Evolutionary conservation across 2,329 filamentous ascomycete species (phyloP).

Genomic region (Fusarium mangiferae): DNA sequence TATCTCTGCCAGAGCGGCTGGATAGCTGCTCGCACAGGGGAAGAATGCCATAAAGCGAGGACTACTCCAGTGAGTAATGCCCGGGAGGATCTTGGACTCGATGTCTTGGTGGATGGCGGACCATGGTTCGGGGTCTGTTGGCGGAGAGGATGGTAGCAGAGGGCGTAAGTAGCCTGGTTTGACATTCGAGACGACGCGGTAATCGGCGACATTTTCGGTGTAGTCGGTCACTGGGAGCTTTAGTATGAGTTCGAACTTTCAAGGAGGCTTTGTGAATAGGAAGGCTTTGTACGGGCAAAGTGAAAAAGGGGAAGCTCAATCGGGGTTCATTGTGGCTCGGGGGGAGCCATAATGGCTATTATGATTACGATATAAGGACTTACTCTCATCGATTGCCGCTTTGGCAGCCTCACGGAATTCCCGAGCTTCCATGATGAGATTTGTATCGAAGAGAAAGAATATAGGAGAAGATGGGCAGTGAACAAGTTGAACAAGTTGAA

Average conservation of each 20-base stretch:
- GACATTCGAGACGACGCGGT: constrained; percentile 80
- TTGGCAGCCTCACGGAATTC: constrained; percentile 83
- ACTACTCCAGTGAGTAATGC: constrained; percentile 93
- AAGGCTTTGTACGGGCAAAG: background rate
- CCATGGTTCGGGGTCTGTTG: constrained; percentile 77
- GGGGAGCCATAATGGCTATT: background rate
- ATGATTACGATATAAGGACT: constrained; percentile 45
- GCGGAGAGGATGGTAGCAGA: constrained; percentile 76
- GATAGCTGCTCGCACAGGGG: constrained; percentile 83
- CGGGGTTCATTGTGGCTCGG: constrained; percentile 45
- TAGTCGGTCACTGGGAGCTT: constrained; percentile 76
- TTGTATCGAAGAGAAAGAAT: background rate
- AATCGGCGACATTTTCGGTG: constrained; percentile 77
- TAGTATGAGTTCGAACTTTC: background rate
- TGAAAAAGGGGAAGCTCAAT: background rate
- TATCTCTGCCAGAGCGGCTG: constrained; percentile 89
- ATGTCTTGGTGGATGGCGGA: constrained; percentile 83
- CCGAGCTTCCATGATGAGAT: constrained; percentile 76
- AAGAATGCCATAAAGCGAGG: constrained; percentile 98
- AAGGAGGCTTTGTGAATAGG: background rate
- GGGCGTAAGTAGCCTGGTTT: constrained; percentile 87
- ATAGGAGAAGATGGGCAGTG: background rate
- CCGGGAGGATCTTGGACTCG: constrained; percentile 86
- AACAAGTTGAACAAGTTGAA: background rate
- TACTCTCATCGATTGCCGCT: constrained; percentile 84